Conservation (phyloP, 2,329 filamentous ascomycete genomes). For the Spiromastix sp. region DNA sequence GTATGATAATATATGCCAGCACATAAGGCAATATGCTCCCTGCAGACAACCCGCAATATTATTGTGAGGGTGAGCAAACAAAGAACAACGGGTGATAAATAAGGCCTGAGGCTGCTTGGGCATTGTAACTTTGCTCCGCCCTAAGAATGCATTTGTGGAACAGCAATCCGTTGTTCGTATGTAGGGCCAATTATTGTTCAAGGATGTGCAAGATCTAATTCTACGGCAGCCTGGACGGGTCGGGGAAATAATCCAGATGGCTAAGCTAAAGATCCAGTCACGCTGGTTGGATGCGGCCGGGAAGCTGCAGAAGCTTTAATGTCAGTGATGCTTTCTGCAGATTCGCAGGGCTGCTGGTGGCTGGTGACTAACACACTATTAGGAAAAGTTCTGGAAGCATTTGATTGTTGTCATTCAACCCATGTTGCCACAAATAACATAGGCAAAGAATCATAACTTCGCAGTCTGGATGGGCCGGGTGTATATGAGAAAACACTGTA, state of each 20-base stretch:
- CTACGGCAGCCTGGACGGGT: slow-evolving; percentile 17
- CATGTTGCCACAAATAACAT: no score
- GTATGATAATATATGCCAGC: slow-evolving; percentile 13
- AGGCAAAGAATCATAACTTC: no score
- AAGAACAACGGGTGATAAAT: slow-evolving; percentile 10
- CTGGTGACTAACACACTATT: background rate
- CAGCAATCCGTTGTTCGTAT: slow-evolving; percentile 18
- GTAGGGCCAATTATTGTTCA: slow-evolving; percentile 20
- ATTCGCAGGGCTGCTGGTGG: slow-evolving; percentile 1
- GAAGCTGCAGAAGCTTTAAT: slow-evolving; percentile 9
- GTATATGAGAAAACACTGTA: no score
- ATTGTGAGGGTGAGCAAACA: slow-evolving; percentile 16
- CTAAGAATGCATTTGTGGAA: slow-evolving; percentile 22
- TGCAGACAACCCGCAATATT: slow-evolving; percentile 17
- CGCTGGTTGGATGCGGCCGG: slow-evolving; percentile 11
- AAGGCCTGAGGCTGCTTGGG: slow-evolving; percentile 5
- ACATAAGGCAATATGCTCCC: slow-evolving; percentile 18
- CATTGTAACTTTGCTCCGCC: slow-evolving; percentile 12
- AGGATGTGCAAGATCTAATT: slow-evolving; percentile 18
- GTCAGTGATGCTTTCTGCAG: slow-evolving; percentile 1
- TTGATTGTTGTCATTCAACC: no score
- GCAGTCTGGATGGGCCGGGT: no score
- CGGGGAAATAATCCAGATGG: slow-evolving; percentile 15
- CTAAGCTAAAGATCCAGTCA: slow-evolving; percentile 8
- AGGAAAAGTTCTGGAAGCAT: slow-evolving; percentile 3